phyloP scores from a whole-genome alignment of 2,329 filamentous ascomycete genomes.

The Cladophialophora bantiana region DNA sequence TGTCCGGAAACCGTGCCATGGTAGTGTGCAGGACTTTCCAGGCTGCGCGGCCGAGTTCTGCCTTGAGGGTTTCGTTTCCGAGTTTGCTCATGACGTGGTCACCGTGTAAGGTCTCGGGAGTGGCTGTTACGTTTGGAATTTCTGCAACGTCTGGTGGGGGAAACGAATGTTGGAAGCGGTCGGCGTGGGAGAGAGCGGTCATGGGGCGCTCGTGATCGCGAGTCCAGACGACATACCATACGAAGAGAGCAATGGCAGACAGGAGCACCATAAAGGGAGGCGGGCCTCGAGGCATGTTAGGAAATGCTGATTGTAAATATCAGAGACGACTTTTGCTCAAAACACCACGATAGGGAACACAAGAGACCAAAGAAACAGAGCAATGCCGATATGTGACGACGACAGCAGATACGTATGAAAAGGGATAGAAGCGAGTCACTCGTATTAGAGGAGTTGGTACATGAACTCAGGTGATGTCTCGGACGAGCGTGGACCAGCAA shows the following conservation, averaged over 20 bases:
- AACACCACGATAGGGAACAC: neutral
- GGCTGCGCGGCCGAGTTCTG: conserved; percentile 68
- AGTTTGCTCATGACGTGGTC: conserved; percentile 55
- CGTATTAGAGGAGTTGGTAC: neutral
- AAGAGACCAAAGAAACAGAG: neutral
- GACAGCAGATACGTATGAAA: neutral
- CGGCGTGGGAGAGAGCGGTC: conserved; percentile 24
- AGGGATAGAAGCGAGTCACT: neutral
- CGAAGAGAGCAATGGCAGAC: conserved; percentile 40
- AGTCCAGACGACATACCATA: conserved; percentile 41
- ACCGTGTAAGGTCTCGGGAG: conserved; percentile 49
- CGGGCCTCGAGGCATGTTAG: conserved; percentile 40
- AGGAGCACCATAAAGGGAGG: conserved; percentile 40
- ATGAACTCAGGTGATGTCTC: conserved; percentile 7
- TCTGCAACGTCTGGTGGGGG: conserved; percentile 10
- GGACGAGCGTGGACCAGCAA: neutral
- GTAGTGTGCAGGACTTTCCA: conserved; percentile 73
- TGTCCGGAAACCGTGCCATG: conserved; percentile 70
- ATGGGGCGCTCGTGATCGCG: conserved; percentile 34
- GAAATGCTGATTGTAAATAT: neutral
- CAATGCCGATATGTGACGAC: neutral
- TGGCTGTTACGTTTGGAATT: conserved; percentile 24
- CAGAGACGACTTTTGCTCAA: neutral
- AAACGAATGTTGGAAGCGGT: conserved; percentile 32
- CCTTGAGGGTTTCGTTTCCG: conserved; percentile 60